These are phyloP conservation scores for Malbranchea zuffiana DNA, from an alignment of 2,329 filamentous ascomycete species.

Conservation along the genomic window DNA sequence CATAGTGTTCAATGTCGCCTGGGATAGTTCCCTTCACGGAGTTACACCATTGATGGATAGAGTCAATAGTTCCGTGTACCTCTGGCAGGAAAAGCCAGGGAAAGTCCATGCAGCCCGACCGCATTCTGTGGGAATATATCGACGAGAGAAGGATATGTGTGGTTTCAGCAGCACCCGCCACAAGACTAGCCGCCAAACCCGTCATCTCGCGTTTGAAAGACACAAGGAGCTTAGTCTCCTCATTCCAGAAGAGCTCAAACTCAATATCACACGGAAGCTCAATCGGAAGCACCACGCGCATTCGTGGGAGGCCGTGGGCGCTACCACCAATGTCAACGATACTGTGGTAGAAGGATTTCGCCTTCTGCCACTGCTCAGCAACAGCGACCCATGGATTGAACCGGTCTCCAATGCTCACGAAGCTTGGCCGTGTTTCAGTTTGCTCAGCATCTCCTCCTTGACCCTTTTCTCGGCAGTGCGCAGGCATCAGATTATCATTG, in stretches of 20 bases:
- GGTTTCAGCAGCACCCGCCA: constrained; percentile 12
- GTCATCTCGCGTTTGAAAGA: constrained; percentile 12
- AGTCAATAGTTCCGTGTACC: constrained; percentile 1
- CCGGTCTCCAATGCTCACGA: constrained; percentile 23
- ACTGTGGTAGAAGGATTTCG: constrained; percentile 15
- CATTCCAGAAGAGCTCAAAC: constrained; percentile 25
- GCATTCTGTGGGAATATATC: constrained; percentile 16
- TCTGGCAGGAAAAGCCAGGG: constrained; percentile 18
- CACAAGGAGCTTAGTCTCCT: constrained; percentile 16
- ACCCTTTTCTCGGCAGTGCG: constrained; percentile 25
- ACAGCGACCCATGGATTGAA: constrained; percentile 31
- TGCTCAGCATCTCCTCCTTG: constrained; percentile 26
- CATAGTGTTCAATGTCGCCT: constrained; percentile 5
- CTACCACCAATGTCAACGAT: constrained; percentile 15
- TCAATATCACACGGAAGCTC: constrained; percentile 17
- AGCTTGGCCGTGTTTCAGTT: constrained; percentile 20
- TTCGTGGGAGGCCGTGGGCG: constrained; percentile 9
- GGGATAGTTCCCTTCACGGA: constrained; percentile 14
- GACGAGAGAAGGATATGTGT: constrained; percentile 18
- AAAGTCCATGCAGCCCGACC: constrained; percentile 14
- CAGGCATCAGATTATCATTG: constrained; percentile 66
- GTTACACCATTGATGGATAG: constrained; percentile 16
- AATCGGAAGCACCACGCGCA: constrained; percentile 19
- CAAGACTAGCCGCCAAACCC: constrained; percentile 5
- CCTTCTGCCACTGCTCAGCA: constrained; percentile 21